Base-by-base conservation (phyloP, 164 flowering plant species). In the Saururus chinensis region DNA sequence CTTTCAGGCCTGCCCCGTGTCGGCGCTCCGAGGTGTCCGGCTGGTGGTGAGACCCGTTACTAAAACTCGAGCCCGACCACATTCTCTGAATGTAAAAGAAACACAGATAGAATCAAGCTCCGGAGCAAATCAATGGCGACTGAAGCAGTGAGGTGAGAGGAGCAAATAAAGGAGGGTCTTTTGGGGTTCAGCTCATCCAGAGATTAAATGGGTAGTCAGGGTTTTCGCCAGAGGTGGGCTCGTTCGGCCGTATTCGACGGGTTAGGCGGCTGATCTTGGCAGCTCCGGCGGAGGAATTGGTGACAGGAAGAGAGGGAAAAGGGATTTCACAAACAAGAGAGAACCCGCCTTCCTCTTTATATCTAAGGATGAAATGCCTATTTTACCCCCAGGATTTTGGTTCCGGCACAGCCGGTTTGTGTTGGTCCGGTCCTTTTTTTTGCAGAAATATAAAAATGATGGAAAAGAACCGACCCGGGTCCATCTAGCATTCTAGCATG, bases 1-100 rank as follows among this genome's bases (percentile, higher is more conserved):
- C 79, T 17, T 64, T 59, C 7, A 55, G 76, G 35, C 60, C n/a
- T n/a, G n/a, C 53, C 19, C 7, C 54, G 21, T 19, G 20, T n/a
- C 54, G 54, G 17, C 56, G 56, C 1, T 53, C 56, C 8, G 56
- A 53, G 23, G 0, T 21, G 23, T 55, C 58, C 35, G 58, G 58
- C 17, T 23, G 35, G 58, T 23, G 58, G 35, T 55, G 49, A 9
- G 37, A n/a, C 23, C 56, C 56, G 24, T 53, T 53, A 8, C 23
- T 23, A 30, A 23, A 23, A 23, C 24, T 30, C 35, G 58, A 55
- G 21, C 35, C 16, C 58, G 58, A 30, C 19, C 20, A 12, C 56
- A 53, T 53, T 53, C 37, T 30, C 4, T 30, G 37, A 30, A 30
- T n/a, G n/a, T n/a, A n/a, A n/a, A n/a, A n/a, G n/a, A n/a, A n/a